These are phyloP conservation scores for Drosera spatulata DNA, from an alignment of 179 eudicot species.

Conservation along the genomic window DNA sequence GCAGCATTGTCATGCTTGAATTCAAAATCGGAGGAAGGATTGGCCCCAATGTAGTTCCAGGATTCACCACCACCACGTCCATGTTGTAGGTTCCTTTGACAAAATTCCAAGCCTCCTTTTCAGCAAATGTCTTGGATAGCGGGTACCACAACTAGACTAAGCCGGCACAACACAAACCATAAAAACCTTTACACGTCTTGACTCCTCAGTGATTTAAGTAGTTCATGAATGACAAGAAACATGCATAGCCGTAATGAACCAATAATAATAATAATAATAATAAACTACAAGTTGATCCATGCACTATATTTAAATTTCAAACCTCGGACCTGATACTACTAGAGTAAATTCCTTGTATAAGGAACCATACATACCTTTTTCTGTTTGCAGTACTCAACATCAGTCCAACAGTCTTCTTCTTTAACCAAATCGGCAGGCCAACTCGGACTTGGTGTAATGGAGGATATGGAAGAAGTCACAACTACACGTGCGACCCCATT, in stretches of 20 bases:
- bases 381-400: constrained; percentile 55
- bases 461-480: constrained; percentile 62
- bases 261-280: too few relatives aligned
- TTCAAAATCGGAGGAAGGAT: constrained; percentile 25
- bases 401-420: constrained; percentile 84
- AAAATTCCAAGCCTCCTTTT: constrained; percentile 32
- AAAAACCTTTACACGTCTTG: neutral
- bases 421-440: constrained; percentile 65
- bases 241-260: too few relatives aligned
- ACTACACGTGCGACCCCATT: constrained; percentile 68
- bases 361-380: constrained; percentile 21
- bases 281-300: too few relatives aligned
- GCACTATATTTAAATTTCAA: too few relatives aligned
- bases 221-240: too few relatives aligned
- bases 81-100: constrained; percentile 18
- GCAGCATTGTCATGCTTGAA: constrained; percentile 21
- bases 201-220: too few relatives aligned
- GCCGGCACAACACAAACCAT: neutral
- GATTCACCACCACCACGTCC: constrained; percentile 32
- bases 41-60: constrained; percentile 34
- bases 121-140: constrained; percentile 31
- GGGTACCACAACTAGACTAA: constrained; percentile 28
- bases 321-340: too few relatives aligned
- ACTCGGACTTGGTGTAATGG: constrained; percentile 54
- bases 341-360: neutral